A percentile compares a stretch with the other conserved stretches of the same genome.
Conservation (phyloP, 805 yeast species). For the Pichia rugopelliculosa region DNA sequence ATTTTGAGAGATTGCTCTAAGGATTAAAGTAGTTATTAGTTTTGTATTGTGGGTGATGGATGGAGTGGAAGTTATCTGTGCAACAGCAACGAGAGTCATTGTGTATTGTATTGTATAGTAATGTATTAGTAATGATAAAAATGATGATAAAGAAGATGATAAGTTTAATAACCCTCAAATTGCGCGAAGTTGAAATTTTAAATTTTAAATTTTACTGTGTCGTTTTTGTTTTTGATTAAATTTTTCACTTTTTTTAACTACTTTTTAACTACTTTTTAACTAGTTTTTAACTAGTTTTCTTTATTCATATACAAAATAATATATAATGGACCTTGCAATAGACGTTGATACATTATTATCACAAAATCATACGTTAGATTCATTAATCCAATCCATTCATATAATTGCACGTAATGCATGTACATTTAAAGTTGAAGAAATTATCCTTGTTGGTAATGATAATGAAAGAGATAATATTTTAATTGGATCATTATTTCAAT, state of each 20-base stretch:
- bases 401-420: constrained; percentile 75
- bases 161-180: too few relatives aligned
- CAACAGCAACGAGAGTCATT: constrained; percentile 69
- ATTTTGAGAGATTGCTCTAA: constrained; percentile 51
- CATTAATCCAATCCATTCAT: constrained; percentile 64
- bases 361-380: constrained; percentile 37
- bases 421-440: constrained; percentile 62
- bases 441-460: constrained; percentile 57
- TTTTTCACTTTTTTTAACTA: too few relatives aligned
- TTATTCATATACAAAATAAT: too few relatives aligned
- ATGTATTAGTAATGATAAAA: too few relatives aligned
- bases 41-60: constrained; percentile 52
- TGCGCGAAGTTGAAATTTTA: too few relatives aligned
- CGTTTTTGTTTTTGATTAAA: too few relatives aligned
- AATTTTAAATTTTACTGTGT: too few relatives aligned
- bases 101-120: too few relatives aligned
- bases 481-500: constrained; percentile 9
- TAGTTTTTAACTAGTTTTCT: too few relatives aligned
- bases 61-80: constrained; percentile 75
- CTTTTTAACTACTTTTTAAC: too few relatives aligned
- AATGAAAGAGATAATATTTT: constrained; percentile 14
- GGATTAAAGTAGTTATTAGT: constrained; percentile 51
- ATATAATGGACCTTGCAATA: not conserved
- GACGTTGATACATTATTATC: not conserved
- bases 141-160: too few relatives aligned